Conservation (phyloP, 106 monocot species). For the Acorus gramineus region DNA sequence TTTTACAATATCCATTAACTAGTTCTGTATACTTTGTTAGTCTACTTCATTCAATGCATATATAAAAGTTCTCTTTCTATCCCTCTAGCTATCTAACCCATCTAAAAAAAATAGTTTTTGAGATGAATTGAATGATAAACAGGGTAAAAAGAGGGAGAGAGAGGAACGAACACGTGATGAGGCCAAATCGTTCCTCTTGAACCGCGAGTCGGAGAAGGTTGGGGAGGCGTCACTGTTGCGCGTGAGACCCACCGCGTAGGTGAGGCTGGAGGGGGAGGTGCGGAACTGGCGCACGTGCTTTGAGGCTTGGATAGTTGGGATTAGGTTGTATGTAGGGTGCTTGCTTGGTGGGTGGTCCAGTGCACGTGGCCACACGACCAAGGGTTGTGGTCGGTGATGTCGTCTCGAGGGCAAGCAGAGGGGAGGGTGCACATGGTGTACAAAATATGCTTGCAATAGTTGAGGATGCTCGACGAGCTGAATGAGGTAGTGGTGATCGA, state of each 20-base stretch:
- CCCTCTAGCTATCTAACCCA: no score
- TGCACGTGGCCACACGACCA: conserved; percentile 22
- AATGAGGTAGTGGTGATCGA: conserved; percentile 69
- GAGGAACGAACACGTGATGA: conserved; percentile 62
- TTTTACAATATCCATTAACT: no score
- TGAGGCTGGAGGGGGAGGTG: conserved; percentile 42
- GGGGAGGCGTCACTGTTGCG: conserved; percentile 5
- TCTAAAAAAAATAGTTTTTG: no score
- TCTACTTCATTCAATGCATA: no score
- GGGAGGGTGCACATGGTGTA: conserved; percentile 22
- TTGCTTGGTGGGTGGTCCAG: conserved; percentile 47
- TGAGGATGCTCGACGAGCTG: conserved; percentile 35
- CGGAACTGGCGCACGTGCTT: conserved; percentile 41
- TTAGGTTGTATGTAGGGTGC: conserved; percentile 55
- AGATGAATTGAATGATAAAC: no score
- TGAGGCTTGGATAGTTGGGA: conserved; percentile 36
- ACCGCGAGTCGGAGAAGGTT: conserved; percentile 12
- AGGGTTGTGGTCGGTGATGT: conserved; percentile 8
- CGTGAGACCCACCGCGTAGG: conserved; percentile 20
- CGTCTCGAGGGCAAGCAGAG: conserved; percentile 9
- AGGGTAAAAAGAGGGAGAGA: no score
- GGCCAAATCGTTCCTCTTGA: conserved; percentile 54
- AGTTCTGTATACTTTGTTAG: no score
- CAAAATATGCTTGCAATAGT: conserved; percentile 41
- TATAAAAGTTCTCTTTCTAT: no score